Evolutionary conservation across 2,329 filamentous ascomycete species (phyloP).

Genomic region (Epicoccum sorghinum): DNA sequence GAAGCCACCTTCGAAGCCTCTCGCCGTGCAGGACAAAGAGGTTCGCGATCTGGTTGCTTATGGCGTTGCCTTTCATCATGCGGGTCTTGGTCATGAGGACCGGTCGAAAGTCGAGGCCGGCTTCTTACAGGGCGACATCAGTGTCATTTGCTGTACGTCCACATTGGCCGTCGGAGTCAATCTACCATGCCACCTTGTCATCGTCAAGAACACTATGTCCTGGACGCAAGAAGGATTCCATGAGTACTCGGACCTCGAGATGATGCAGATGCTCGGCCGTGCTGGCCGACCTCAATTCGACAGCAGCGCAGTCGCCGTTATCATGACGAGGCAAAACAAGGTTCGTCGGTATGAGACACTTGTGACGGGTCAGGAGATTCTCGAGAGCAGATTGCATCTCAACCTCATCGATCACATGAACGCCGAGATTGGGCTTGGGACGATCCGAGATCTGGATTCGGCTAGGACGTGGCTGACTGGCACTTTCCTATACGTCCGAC

Average conservation of each 20-base stretch:
- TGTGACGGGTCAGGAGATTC: constrained; percentile 71
- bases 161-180: constrained; percentile 86
- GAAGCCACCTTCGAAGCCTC: constrained; percentile 60
- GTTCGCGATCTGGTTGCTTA: constrained; percentile 60
- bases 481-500: constrained; percentile 78
- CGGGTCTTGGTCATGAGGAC: constrained; percentile 70
- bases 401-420: constrained; percentile 86
- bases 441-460: constrained; percentile 67
- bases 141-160: constrained; percentile 84
- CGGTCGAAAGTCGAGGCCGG: constrained; percentile 69
- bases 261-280: constrained; percentile 90
- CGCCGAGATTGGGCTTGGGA: constrained; percentile 79
- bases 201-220: constrained; percentile 78
- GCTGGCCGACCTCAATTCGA: constrained; percentile 86
- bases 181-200: constrained; percentile 79
- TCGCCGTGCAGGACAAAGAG: constrained; percentile 64
- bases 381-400: constrained; percentile 79
- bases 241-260: constrained; percentile 81
- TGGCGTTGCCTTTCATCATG: constrained; percentile 84
- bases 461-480: constrained; percentile 77
- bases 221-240: constrained; percentile 62
- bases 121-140: constrained; percentile 74
- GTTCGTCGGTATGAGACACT: constrained; percentile 72
- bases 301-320: constrained; percentile 74
- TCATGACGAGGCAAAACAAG: constrained; percentile 74